Base-by-base conservation (phyloP, 1,284 basidiomycete genomes). In the Cryptococcus sp. region DNA sequence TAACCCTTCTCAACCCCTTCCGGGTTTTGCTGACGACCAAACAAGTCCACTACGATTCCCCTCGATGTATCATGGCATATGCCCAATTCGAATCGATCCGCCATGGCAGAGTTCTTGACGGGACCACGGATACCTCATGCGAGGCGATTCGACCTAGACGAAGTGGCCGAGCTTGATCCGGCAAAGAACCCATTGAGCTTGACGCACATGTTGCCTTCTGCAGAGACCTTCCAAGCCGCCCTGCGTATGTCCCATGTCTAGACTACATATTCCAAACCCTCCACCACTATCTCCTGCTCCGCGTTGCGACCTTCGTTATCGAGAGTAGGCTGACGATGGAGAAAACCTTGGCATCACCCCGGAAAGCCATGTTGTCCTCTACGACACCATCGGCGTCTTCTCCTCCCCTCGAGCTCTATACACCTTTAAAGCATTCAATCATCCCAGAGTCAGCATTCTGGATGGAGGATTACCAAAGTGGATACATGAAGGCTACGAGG, bases 201-300 rank as follows among this genome's bases (percentile, higher is more conserved):
- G 18, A 86, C 86, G 61, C 93, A 97, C 74, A 97, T 97, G 92
- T 84, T 97, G 80, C 94, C 94, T 4, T 73, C 77, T 18, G 76
- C 75, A 25, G 76, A 79, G 35, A 73, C 76, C n/a, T 97, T 97
- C 71, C 83, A 84, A 16, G 74, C 80, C 48, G 84, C 87, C 9
- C 90, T 86, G 62, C 82, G 88, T 90, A 73, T 58, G 82, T 65
- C 14, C 7, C 14, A 31, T 31, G 14, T 31, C 28, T 14, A n/a
- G n/a, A n/a, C n/a, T n/a, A n/a, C n/a, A n/a, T n/a, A n/a, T n/a
- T n/a, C n/a, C n/a, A n/a, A n/a, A n/a, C n/a, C n/a, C n/a, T n/a
- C n/a, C n/a, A n/a, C n/a, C n/a, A n/a, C n/a, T n/a, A n/a, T n/a
- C n/a, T n/a, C n/a, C n/a, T n/a, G n/a, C n/a, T n/a, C n/a, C n/a